Base-by-base conservation (phyloP, 495 filamentous ascomycete genomes). In the Parachaetomium inaequale region DNA sequence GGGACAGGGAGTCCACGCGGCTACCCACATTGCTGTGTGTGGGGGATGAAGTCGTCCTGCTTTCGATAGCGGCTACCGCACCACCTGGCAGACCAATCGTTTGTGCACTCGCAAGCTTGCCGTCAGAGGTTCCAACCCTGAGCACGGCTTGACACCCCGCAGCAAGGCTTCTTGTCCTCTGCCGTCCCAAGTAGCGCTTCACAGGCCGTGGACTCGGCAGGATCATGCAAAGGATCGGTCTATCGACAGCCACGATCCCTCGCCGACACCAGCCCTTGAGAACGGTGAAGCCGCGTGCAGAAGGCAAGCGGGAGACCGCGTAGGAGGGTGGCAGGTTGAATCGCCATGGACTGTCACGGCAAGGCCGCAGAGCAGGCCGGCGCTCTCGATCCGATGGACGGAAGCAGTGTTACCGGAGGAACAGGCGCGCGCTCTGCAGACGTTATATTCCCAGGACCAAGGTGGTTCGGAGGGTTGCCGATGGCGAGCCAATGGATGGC, bases 361-460 rank as follows among this genome's bases (percentile, higher is more conserved):
- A 57, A n/a, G 54, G 61, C 38, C 61, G 32, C 38, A 58, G 46
- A 52, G 17, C 32, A 43, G 47, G 55, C 31, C 21, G 25, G 5
- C 40, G 7, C 6, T 21, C 34, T 45, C n/a, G 14, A 55, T 15
- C 21, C 12, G 59, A 46, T 47, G 12, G 12, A 55, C 42, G 29
- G 59, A 55, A 36, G 38, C 15, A 49, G 55, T 50, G 40, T 62
- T 65, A 25, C 58, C 46, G 50, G 11, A 40, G 61, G 43, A 71
- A 62, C 65, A 69, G 70, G 69, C 70, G 70, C 70, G 70, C 69
- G 70, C 69, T 71, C 64, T 65, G n/a, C 43, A 3, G n/a, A n/a
- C 12, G 45, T 58, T 58, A 61, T 65, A 65, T 65, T 55, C 36
- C 46, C 56, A 50, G 54, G 58, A 42, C 34, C 58, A 52, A 49